A percentile compares a stretch with the other conserved stretches of the same genome.
phyloP scores from a whole-genome alignment of 2,329 filamentous ascomycete species.

The Cladosporium halotolerans region DNA sequence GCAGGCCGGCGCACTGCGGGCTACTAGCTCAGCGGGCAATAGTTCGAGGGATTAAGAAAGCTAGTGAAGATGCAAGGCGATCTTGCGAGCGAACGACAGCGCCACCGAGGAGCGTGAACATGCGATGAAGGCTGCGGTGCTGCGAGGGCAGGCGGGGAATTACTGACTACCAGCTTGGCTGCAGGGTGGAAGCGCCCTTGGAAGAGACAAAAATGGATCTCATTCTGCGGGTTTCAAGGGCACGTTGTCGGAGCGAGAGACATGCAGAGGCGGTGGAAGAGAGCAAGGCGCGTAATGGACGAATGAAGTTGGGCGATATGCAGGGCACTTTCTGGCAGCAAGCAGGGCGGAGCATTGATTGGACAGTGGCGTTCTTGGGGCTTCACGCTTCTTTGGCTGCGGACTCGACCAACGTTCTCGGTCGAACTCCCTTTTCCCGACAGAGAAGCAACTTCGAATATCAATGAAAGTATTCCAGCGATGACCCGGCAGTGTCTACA shows the following conservation, averaged over 20 bases:
- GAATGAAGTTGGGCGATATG: conserved; percentile 9
- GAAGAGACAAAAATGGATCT: conserved; percentile 4
- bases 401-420: background rate
- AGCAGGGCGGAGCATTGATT: background rate
- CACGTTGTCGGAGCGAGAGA: conserved; percentile 1
- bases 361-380: background rate
- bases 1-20: conserved; percentile 10
- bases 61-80: conserved; percentile 8
- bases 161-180: conserved; percentile 11
- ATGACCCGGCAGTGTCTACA: too few relatives aligned
- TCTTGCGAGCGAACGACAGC: conserved; percentile 5
- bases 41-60: background rate
- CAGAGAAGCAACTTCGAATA: background rate
- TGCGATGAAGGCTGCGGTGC: conserved; percentile 11
- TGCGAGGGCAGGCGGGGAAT: conserved; percentile 1
- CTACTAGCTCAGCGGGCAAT: background rate
- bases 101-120: conserved; percentile 8
- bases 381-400: background rate
- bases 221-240: background rate
- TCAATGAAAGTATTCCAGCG: too few relatives aligned
- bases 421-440: background rate
- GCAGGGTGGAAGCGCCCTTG: conserved; percentile 12
- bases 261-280: conserved; percentile 11
- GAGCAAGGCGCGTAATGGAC: conserved; percentile 5
- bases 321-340: background rate